Percentiles rank a stretch among this genome's conserved stretches.
Evolutionary conservation across 2,329 filamentous ascomycete genomes (phyloP).

Genomic region (Lecanicillium sp.): DNA sequence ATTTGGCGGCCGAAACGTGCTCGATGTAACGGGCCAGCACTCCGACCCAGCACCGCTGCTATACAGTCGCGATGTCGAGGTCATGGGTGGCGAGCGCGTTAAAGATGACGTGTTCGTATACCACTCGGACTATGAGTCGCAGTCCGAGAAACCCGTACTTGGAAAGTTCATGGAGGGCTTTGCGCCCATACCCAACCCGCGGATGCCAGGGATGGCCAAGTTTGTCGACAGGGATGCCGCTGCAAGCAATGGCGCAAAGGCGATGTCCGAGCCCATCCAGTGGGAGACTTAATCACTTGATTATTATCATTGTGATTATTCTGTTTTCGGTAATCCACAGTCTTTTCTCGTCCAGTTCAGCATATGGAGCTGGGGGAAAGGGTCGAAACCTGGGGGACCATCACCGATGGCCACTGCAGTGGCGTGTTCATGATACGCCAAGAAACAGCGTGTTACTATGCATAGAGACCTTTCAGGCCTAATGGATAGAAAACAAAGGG

Average conservation of each 20-base stretch:
- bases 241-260: neutral
- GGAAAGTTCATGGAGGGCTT: neutral
- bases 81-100: neutral
- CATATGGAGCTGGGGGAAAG: neutral
- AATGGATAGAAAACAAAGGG: too few relatives aligned
- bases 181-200: neutral
- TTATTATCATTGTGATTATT: too few relatives aligned
- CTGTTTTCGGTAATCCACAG: neutral
- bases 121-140: neutral
- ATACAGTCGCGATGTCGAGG: conserved; percentile 49
- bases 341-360: neutral
- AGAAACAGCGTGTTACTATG: too few relatives aligned
- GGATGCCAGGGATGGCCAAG: neutral
- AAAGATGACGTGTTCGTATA: neutral
- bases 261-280: neutral
- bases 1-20: conserved; percentile 37
- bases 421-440: too few relatives aligned
- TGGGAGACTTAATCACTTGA: neutral
- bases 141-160: neutral
- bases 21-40: conserved; percentile 16
- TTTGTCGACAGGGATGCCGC: neutral
- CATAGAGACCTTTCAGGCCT: too few relatives aligned
- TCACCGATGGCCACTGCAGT: too few relatives aligned
- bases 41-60: conserved; percentile 33
- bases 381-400: too few relatives aligned